phyloP scores from a whole-genome alignment of 805 yeast genomes.

The Barnettozyma pratensis region DNA sequence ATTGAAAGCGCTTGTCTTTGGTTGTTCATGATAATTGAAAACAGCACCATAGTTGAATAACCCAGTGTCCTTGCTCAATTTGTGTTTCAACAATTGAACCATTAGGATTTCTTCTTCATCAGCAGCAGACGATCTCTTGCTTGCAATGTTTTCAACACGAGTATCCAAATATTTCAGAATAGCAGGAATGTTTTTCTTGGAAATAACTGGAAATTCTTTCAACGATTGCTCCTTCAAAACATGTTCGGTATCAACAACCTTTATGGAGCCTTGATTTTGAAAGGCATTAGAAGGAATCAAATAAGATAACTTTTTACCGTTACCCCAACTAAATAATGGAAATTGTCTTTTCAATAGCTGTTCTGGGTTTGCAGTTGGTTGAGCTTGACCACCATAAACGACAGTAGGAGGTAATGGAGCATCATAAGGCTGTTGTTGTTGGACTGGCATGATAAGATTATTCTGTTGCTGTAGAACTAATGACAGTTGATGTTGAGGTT shows the following conservation, averaged over 20 bases:
- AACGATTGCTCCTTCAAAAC: slow-evolving; percentile 30
- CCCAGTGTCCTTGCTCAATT: slow-evolving; percentile 12
- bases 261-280: slow-evolving; percentile 27
- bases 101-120: slow-evolving; percentile 72
- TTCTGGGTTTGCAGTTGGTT: slow-evolving; percentile 43
- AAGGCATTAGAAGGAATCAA: slow-evolving; percentile 34
- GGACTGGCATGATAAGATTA: not conserved
- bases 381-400: not conserved
- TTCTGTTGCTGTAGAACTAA: not conserved
- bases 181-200: slow-evolving; percentile 25
- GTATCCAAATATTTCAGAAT: slow-evolving; percentile 24
- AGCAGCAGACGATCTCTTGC: slow-evolving; percentile 33
- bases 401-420: not conserved
- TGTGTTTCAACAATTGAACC: slow-evolving; percentile 25
- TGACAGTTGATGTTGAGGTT: slow-evolving; percentile 1
- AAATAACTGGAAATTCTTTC: slow-evolving; percentile 31
- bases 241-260: slow-evolving; percentile 30
- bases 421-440: not conserved
- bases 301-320: slow-evolving; percentile 38
- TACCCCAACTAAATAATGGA: slow-evolving; percentile 70
- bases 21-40: slow-evolving; percentile 15
- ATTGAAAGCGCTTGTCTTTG: not conserved
- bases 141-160: slow-evolving; percentile 8
- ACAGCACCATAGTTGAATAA: slow-evolving; percentile 20
- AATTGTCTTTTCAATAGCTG: slow-evolving; percentile 57